Evolutionary conservation across 352 stramenopile genomes (phyloP).

Genomic region (Pythium myriotylum): DNA sequence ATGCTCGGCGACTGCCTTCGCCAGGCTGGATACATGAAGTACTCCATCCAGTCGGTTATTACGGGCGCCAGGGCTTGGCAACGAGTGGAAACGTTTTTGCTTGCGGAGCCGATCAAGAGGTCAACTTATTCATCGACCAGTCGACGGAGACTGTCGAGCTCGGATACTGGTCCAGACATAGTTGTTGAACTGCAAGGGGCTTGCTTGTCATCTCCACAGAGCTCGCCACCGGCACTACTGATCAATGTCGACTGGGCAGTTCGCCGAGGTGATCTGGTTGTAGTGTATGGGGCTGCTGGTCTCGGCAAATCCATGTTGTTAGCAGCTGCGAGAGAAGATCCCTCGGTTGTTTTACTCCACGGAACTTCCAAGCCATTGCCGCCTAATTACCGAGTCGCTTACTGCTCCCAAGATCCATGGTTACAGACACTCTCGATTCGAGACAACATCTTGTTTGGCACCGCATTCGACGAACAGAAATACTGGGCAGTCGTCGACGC

Average conservation of each 20-base stretch:
- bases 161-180: not conserved
- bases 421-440: slow-evolving; percentile 91
- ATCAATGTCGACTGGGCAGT: slow-evolving; percentile 1
- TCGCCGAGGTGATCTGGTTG: slow-evolving; percentile 5
- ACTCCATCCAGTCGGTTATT: not conserved
- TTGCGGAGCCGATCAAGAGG: not conserved
- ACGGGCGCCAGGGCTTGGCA: not conserved
- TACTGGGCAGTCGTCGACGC: slow-evolving; percentile 47
- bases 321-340: not conserved
- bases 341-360: not conserved
- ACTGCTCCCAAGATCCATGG: slow-evolving; percentile 79
- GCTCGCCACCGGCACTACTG: not conserved
- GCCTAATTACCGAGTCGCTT: slow-evolving; percentile 26
- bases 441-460: slow-evolving; percentile 92
- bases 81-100: not conserved
- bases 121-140: not conserved
- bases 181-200: not conserved
- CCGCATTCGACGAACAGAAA: slow-evolving; percentile 33
- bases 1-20: slow-evolving; percentile 1
- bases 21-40: not conserved
- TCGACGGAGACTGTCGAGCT: too few relatives aligned
- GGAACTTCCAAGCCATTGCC: not conserved
- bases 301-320: slow-evolving; percentile 13
- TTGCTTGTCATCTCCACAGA: not conserved
- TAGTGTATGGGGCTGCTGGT: slow-evolving; percentile 8